These are phyloP conservation scores for Diaporthe australafricana DNA, from an alignment of 2,329 filamentous ascomycete species.

Conservation along the genomic window DNA sequence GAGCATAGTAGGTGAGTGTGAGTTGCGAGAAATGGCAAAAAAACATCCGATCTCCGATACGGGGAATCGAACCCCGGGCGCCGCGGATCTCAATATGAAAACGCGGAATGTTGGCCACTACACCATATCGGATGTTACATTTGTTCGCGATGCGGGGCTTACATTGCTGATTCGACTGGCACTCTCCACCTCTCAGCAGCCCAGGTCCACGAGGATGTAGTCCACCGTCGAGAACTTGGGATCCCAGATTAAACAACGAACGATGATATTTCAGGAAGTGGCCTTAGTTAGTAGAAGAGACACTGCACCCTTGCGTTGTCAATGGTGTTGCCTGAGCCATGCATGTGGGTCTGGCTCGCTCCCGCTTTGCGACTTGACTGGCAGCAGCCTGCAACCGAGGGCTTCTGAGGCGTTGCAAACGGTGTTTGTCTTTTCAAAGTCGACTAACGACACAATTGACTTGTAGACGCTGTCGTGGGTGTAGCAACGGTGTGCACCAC, in stretches of 20 bases:
- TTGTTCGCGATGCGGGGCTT: not conserved
- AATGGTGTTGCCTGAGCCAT: not conserved
- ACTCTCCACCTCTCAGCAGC: not conserved
- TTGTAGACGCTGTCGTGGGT: not conserved
- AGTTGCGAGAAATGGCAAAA: not conserved
- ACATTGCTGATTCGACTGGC: not conserved
- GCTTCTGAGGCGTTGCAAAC: not conserved
- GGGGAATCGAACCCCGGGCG: conserved; percentile 42
- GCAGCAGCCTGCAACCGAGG: not conserved
- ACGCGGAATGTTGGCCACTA: conserved; percentile 39
- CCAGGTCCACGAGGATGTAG: no score
- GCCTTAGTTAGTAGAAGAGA: not conserved
- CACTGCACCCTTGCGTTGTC: not conserved
- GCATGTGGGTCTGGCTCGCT: not conserved
- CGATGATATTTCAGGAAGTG: rapidly evolving
- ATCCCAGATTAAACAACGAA: rapidly evolving
- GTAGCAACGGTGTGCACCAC: not conserved
- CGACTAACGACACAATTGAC: not conserved
- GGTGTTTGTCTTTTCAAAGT: no score
- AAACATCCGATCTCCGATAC: conserved; percentile 38
- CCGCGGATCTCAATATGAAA: conserved; percentile 36
- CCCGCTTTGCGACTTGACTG: not conserved
- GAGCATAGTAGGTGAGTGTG: not conserved
- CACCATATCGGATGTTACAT: conserved; percentile 36
- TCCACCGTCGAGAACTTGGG: no score